phyloP scores from a whole-genome alignment of 768 basidiomycete species.

The Psilocybe cyanescens region DNA sequence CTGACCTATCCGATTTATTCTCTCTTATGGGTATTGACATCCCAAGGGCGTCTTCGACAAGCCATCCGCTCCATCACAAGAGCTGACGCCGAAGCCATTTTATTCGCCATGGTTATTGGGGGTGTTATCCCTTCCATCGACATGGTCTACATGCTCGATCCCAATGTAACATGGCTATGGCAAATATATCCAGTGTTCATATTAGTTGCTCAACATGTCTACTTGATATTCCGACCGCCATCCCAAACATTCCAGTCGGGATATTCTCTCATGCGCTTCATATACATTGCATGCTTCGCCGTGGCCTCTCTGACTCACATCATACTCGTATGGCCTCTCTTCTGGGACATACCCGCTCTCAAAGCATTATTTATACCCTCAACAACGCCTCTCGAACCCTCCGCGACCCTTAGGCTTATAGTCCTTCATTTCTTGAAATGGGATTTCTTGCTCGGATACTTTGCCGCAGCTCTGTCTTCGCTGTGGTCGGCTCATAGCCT shows the following conservation, averaged over 20 bases:
- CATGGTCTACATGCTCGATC: conserved; percentile 42
- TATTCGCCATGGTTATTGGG: conserved; percentile 46
- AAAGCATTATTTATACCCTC: conserved; percentile 36
- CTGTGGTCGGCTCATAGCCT: conserved; percentile 46
- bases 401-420: conserved; percentile 22
- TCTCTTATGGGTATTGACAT: conserved; percentile 41
- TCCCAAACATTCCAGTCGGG: conserved; percentile 26
- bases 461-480: conserved; percentile 39
- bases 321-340: conserved; percentile 34
- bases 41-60: conserved; percentile 17
- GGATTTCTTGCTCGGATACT: conserved; percentile 43
- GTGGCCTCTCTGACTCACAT: conserved; percentile 40
- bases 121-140: conserved; percentile 41
- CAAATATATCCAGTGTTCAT: conserved; percentile 50
- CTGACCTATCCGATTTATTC: conserved; percentile 46
- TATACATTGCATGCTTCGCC: conserved; percentile 40
- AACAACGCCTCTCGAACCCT: conserved; percentile 25
- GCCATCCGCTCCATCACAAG: conserved; percentile 21
- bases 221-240: conserved; percentile 38
- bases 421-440: conserved; percentile 48
- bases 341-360: conserved; percentile 28
- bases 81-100: conserved; percentile 48
- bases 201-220: conserved; percentile 33
- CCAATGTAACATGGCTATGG: conserved; percentile 52
- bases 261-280: conserved; percentile 30